These are phyloP conservation scores for Pseudogymnoascus sp. DNA, from an alignment of 2,329 filamentous ascomycete species.

Conservation along the genomic window DNA sequence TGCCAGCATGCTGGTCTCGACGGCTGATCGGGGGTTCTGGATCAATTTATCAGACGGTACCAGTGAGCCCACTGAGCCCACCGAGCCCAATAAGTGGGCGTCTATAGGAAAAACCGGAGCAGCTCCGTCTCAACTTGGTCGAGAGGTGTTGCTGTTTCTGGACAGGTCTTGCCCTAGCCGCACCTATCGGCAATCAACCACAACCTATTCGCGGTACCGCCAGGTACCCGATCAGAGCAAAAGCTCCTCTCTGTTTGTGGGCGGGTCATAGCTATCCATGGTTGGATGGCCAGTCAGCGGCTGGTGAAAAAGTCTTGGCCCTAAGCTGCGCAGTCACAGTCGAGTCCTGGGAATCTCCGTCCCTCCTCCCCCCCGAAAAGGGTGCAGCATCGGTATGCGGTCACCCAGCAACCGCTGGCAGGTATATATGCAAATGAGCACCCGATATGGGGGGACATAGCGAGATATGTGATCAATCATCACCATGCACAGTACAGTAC, in stretches of 20 bases:
- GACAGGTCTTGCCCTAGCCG: conserved; percentile 8
- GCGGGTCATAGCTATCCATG: neutral
- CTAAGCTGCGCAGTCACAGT: neutral
- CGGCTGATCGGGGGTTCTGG: conserved; percentile 1
- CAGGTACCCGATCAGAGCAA: neutral
- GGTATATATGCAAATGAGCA: neutral
- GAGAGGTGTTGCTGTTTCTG: neutral
- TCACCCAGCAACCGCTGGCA: neutral
- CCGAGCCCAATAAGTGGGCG: neutral
- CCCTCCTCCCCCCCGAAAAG: neutral
- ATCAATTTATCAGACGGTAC: conserved; percentile 1
- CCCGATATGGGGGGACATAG: neutral
- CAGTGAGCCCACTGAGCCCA: neutral
- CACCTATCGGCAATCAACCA: neutral
- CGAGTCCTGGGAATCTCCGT: neutral
- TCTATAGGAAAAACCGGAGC: neutral
- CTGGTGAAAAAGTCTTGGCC: neutral
- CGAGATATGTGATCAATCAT: neutral
- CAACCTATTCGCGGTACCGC: neutral
- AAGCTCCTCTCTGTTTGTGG: neutral
- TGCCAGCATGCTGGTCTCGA: neutral
- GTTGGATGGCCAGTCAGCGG: neutral
- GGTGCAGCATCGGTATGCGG: neutral
- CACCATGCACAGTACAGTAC: neutral
- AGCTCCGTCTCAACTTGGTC: neutral